A percentile compares a stretch with the other conserved stretches of the same genome.
phyloP scores from a whole-genome alignment of 2,329 filamentous ascomycete species.

The Ceratocystis harringtonii region DNA sequence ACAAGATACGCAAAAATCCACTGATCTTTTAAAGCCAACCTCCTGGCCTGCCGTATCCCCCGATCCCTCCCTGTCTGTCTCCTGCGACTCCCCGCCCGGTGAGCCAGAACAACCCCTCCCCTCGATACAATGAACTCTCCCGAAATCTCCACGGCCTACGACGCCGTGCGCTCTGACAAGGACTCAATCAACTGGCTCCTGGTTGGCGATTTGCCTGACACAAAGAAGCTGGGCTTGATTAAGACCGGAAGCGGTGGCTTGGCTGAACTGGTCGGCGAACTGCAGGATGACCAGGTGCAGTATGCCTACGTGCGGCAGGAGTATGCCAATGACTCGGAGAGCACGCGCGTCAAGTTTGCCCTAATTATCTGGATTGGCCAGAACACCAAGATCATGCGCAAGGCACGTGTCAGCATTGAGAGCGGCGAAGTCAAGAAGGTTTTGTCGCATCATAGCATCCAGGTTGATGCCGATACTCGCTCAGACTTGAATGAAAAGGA shows the following conservation, averaged over 20 bases:
- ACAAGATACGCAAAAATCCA: background rate
- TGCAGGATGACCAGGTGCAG: conserved; percentile 46
- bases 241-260: conserved; percentile 47
- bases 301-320: conserved; percentile 53
- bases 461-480: conserved; percentile 46
- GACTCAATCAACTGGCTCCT: conserved; percentile 52
- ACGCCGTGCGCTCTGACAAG: conserved; percentile 52
- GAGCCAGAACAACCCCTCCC: background rate
- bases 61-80: background rate
- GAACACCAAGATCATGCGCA: conserved; percentile 51
- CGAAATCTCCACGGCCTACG: conserved; percentile 49
- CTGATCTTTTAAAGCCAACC: background rate
- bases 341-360: conserved; percentile 51
- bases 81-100: background rate
- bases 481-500: conserved; percentile 46
- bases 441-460: conserved; percentile 49
- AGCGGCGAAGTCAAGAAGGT: conserved; percentile 49
- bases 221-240: conserved; percentile 41
- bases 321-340: conserved; percentile 58
- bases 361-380: conserved; percentile 55
- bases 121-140: conserved; percentile 30
- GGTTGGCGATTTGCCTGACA: conserved; percentile 43
- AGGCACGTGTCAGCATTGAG: conserved; percentile 53
- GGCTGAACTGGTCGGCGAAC: conserved; percentile 37
- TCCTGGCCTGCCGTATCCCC: background rate